Evolutionary conservation across 2,329 filamentous ascomycete genomes (phyloP), one percentile per base, ranked within the genome.

Genomic region (Pezicula radicicola): DNA sequence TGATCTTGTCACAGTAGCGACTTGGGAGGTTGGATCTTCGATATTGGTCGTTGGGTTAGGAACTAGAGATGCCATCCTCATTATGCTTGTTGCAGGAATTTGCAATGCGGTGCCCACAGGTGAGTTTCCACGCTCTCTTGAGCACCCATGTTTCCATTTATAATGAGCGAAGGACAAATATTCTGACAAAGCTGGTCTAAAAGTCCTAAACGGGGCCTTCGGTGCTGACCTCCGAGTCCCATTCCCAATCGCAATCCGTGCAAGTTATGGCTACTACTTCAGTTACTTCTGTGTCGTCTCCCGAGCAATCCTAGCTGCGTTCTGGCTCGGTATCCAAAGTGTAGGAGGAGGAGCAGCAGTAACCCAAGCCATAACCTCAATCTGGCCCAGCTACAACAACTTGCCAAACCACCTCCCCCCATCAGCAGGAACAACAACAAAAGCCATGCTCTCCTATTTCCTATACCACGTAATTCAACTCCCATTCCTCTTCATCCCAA

Each of bases 1-100:
- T 3, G 59, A 61, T 45, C 41, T 55, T 10, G 55, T 61, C 27
- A 57, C 53, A 35, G 53, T 53, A 16, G 43, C 50, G 16, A 55
- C 56, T n/a, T 53, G 55, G 45, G 52, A 55, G 21, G 55, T 50
- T 25, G 55, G 57, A 6, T 55, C 55, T 3, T 48, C 55, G 6
- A 50, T 53, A 33, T 51, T 59, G 9, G 52, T 54, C 21, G 40
- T 55, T 9, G 56, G 58, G 16, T 42, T 58, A 18, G 56, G 53
- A 13, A 47, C 50, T 28, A 48, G 50, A 13, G 52, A 53, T 28
- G 54, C 56, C n/a, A 48, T 60, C 4, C 51, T 44, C 37, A 57
- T 55, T 51, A 81, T 79, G 46, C 72, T 80, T 49, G 78, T 85
- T 15, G 84, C 84, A 43, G 75, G 77, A 15, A 71, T 79, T n/a